phyloP scores from a whole-genome alignment of 805 yeast genomes.

The Torulaspora indica region DNA sequence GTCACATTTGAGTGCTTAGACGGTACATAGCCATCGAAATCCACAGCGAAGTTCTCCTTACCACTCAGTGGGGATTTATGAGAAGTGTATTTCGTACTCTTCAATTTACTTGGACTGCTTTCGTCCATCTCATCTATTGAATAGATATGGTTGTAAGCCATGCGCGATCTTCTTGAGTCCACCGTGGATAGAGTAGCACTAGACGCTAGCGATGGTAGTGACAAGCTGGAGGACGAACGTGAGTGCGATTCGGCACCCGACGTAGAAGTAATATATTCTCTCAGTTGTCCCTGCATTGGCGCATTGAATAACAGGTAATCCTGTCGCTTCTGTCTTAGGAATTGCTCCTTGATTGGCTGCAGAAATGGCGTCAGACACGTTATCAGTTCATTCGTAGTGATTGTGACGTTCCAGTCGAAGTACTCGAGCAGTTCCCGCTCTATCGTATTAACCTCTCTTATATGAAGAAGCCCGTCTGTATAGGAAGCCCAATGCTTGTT shows the following conservation, averaged over 20 bases:
- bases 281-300: slow-evolving; percentile 19
- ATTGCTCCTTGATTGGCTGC: slow-evolving; percentile 55
- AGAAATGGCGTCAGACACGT: slow-evolving; percentile 70
- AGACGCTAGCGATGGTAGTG: slow-evolving; percentile 42
- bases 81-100: slow-evolving; percentile 11
- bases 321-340: slow-evolving; percentile 24
- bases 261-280: slow-evolving; percentile 13
- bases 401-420: slow-evolving; percentile 78
- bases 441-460: slow-evolving; percentile 81
- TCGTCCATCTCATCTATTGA: slow-evolving; percentile 16
- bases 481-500: slow-evolving; percentile 95
- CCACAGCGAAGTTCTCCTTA: slow-evolving; percentile 9
- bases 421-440: slow-evolving; percentile 82
- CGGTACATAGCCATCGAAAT: slow-evolving; percentile 6
- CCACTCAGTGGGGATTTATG: slow-evolving; percentile 14
- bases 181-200: slow-evolving; percentile 34
- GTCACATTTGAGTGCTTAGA: slow-evolving; percentile 2
- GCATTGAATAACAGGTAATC: slow-evolving; percentile 28
- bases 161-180: slow-evolving; percentile 21
- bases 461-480: slow-evolving; percentile 75
- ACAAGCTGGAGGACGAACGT: slow-evolving; percentile 32
- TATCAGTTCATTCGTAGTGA: slow-evolving; percentile 65
- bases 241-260: slow-evolving; percentile 26
- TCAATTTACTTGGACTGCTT: slow-evolving; percentile 2
- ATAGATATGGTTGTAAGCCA: slow-evolving; percentile 13